Evolutionary conservation across 495 filamentous ascomycete genomes (phyloP), one percentile per base, ranked within the genome.

Genomic region (Aspergillus mulundensis): DNA sequence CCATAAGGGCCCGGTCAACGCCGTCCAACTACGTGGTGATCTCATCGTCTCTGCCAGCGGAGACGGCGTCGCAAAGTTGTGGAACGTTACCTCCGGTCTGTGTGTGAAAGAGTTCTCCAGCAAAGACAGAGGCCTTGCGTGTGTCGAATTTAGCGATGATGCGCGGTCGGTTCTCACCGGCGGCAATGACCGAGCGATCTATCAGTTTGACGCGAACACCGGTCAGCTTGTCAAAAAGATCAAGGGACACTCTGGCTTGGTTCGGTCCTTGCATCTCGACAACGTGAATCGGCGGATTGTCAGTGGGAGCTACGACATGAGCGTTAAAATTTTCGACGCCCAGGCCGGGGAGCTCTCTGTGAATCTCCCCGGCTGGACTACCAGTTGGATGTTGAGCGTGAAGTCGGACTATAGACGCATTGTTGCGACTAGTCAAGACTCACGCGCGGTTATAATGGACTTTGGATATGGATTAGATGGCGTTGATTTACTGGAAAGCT

Each of bases 331-430:
- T 5, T 96, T 87, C 67, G 88, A 96, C 61, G 82, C 90, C 61
- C 82, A 85, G 44, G 84, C 83, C 5, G 91, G 91, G 25, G 76
- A 83, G 44, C 74, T 85, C 38, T 78, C 89, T 28, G 80, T 91
- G 47, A 82, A 88, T 56, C 88, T 96, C 58, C 87, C 88, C 16
- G 85, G 87, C 51, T 97, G 90, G 90, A 94, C 95, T 38, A 86
- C 87, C 15, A 95, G 90, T 64, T 97, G 95, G 95, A 95, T 97
- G 62, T 71, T 98, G 40, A 90, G 88, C 57, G 94, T 95, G 23
- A 96, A 97, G 74, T 88, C 87, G 30, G 94, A 98, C 68, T 97
- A 97, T 67, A 78, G 93, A 45, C 82, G 94, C 34, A 91, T 98
- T 54, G 86, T 98, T 42, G 90, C 88, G 53, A 95, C 95, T 0